Evolutionary conservation across 805 yeast species (phyloP).

Genomic region (Ogataea philodendri): DNA sequence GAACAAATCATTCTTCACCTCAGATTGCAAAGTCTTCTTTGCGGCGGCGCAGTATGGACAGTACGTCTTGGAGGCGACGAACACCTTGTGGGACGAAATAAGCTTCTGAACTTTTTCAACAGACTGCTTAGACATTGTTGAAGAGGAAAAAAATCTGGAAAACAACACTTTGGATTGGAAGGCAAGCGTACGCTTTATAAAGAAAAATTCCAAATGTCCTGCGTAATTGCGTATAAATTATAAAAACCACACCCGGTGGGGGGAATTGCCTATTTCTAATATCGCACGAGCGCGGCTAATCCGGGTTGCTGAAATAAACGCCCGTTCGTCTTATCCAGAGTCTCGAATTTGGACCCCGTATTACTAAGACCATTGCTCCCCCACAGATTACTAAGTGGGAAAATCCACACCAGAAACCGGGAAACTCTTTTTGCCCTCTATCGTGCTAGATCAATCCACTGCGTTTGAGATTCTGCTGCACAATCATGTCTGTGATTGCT

Average conservation of each 20-base stretch:
- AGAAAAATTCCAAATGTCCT: no score
- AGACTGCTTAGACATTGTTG: slow-evolving; percentile 59
- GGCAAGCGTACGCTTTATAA: no score
- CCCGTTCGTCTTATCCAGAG: no score
- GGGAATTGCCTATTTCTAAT: no score
- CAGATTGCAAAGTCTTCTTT: slow-evolving; percentile 39
- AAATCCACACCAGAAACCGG: no score
- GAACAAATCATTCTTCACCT: slow-evolving; percentile 45
- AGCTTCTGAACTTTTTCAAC: slow-evolving; percentile 57
- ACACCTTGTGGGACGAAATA: slow-evolving; percentile 63
- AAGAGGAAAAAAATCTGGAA: slow-evolving; percentile 6
- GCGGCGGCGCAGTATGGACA: slow-evolving; percentile 64
- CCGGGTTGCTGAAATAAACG: no score
- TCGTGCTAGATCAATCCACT: slow-evolving; percentile 61
- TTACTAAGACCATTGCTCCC: no score
- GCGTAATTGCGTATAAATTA: slow-evolving; percentile 1
- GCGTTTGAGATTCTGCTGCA: slow-evolving; percentile 75
- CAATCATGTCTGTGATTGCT: slow-evolving; percentile 89
- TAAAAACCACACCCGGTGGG: no score
- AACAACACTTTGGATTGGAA: slow-evolving; percentile 5
- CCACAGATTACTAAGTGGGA: no score
- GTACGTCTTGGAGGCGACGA: slow-evolving; percentile 79
- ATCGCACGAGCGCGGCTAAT: no score
- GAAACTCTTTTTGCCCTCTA: no score
- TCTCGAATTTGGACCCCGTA: no score